Evolutionary conservation across 2,329 filamentous ascomycete genomes (phyloP), one percentile per base, ranked within the genome.

Genomic region (Diaporthe ampelina): DNA sequence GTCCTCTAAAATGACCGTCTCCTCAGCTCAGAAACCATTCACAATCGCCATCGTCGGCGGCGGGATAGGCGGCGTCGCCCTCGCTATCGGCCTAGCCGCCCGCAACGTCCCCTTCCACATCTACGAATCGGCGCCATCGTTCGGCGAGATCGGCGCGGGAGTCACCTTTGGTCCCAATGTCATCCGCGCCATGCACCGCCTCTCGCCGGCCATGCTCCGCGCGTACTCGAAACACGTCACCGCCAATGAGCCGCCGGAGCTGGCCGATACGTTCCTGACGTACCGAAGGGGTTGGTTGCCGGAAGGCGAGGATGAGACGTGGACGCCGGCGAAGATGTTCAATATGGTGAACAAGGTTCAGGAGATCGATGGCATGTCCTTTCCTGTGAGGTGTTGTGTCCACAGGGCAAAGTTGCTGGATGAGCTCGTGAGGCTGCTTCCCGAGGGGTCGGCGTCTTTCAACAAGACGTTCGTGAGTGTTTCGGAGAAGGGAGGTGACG

Each of bases 61-160:
- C 56, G 90, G 90, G 32, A 90, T 92, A 74, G 87, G 86, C 40
- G 90, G 90, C 45, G 83, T 91, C 26, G 82, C 82, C 8, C 85
- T 91, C 11, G 88, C 88, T 32, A 85, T 89, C 61, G 88, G 85
- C 9, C 86, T 92, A 37, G 77, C 81, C 48, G 79, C 77, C 15
- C 76, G 73, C 32, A 69, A 74, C n/a, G 74, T 79, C 24, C 75
- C 76, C 9, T 82, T 89, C 50, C 84, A 84, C 32, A 85, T 92
- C 76, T 92, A 90, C 78, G 90, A 92, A 80, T 84, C 88, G 21
- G 89, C 89, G 0, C 71, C 82, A 0, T 81, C 82, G 11, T 92
- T 91, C 75, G 85, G 84, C 45, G 90, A 91, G 78, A 88, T 91
- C 40, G 90, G 90, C 3, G 88, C 89, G 1, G 90, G 89, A 9